These are phyloP conservation scores for Elaphomyces granulatus DNA, from an alignment of 495 filamentous ascomycete species.

Conservation along the genomic window DNA sequence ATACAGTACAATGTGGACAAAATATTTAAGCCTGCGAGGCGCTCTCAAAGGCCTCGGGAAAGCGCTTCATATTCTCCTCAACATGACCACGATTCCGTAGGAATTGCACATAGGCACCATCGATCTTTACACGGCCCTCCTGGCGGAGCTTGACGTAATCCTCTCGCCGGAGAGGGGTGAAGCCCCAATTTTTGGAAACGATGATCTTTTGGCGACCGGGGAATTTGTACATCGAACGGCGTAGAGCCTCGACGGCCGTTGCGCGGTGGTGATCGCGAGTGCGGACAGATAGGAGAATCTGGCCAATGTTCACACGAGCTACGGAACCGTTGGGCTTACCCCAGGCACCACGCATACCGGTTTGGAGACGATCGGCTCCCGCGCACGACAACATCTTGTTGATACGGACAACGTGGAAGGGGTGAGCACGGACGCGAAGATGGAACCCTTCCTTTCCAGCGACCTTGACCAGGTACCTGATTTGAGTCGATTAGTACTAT, in stretches of 20 bases:
- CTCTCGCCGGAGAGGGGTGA: constrained; percentile 92
- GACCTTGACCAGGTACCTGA: constrained; percentile 83
- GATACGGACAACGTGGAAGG: constrained; percentile 99
- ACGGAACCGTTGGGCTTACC: constrained; percentile 97
- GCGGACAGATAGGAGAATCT: constrained; percentile 91
- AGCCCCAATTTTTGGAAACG: constrained; percentile 99
- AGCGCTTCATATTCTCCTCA: constrained; percentile 73
- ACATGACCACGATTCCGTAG: constrained; percentile 77
- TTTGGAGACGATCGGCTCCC: constrained; percentile 99
- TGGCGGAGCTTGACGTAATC: constrained; percentile 89
- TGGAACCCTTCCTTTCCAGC: constrained; percentile 99
- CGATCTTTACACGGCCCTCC: constrained; percentile 76
- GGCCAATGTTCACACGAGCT: constrained; percentile 98
- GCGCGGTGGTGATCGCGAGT: constrained; percentile 87
- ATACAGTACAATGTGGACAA: too few species aligned
- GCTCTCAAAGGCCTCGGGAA: constrained; percentile 76
- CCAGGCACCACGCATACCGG: constrained; percentile 99
- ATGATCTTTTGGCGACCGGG: constrained; percentile 99
- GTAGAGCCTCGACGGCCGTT: constrained; percentile 92
- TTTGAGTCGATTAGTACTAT: neutral
- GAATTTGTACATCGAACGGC: constrained; percentile 99
- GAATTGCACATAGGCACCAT: constrained; percentile 99
- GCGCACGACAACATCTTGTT: constrained; percentile 99
- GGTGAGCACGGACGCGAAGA: constrained; percentile 93
- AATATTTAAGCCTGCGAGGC: constrained; percentile 28